Evolutionary conservation across 768 basidiomycete genomes (phyloP), one percentile per base, ranked within the genome.

Genomic region (Xerocomellus amylosporus): DNA sequence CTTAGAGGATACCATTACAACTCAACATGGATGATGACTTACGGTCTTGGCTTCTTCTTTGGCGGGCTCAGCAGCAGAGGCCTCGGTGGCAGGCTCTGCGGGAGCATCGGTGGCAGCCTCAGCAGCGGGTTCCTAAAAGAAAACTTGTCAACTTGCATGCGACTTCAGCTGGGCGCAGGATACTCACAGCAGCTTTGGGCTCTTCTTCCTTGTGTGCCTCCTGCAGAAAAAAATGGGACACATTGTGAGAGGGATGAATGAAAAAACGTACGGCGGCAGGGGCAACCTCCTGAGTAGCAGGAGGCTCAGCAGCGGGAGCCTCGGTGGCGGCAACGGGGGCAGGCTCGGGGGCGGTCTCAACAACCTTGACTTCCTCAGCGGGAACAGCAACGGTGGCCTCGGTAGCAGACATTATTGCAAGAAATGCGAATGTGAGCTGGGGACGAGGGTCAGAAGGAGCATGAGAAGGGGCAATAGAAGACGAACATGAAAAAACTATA

Each of bases 361-460:
- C 69, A 59, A 73, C 72, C 73, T 80, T 80, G 55, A 75, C 72
- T 70, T 83, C 85, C 73, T 84, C 84, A 53, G 75, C 72, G 70
- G 77, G 66, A 46, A 65, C 73, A 64, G 68, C 77, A 67, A 75
- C 75, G 69, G 77, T 65, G 68, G 75, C 72, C 73, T 86, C 87
- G 66, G 85, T 71, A 73, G 87, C 81, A 79, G 90, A 91, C 89
- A 93, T 92, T 90, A 90, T 83, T 75, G 75, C 74, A 77, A 69
- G 74, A 75, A 74, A 70, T 74, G 71, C 74, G 77, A 78, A 76
- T 71, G 62, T 78, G 80, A 80, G 82, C 82, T 84, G 70, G 26
- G 41, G 53, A 61, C 46, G 51, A 54, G n/a, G 28, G 26, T 54
- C 14, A 63, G 53, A 34, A 44, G 14, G 34, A 39, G 31, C 1